These are phyloP conservation scores for Dryas octopetala DNA, from an alignment of 306 rosid species.

Conservation along the genomic window DNA sequence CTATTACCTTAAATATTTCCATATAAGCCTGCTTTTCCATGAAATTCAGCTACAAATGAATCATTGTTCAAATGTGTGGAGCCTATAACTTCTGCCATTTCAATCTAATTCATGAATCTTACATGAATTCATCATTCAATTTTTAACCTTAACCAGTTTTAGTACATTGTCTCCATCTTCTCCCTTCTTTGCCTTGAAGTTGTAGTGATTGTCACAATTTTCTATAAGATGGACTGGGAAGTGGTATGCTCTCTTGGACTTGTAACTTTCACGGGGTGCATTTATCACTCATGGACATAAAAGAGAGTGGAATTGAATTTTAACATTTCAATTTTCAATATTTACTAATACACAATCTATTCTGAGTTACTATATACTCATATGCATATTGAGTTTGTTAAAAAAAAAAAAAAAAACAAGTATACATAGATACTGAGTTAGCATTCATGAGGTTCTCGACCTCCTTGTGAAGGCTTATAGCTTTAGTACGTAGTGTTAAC, in stretches of 20 bases:
- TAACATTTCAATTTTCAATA: too few species aligned
- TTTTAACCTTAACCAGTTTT: conserved; percentile 32
- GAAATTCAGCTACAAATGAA: background rate
- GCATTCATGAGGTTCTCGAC: too few species aligned
- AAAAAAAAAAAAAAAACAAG: too few species aligned
- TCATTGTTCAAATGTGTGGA: background rate
- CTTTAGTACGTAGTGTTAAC: too few species aligned
- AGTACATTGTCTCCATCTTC: conserved; percentile 40
- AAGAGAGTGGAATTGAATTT: too few species aligned
- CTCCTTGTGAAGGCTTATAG: too few species aligned
- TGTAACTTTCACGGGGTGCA: background rate
- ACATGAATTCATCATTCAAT: background rate
- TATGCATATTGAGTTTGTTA: too few species aligned
- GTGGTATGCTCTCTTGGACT: conserved; percentile 35
- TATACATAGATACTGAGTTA: too few species aligned
- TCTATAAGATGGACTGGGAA: conserved; percentile 44
- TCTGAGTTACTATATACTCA: too few species aligned
- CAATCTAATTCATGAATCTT: background rate
- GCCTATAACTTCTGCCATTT: background rate
- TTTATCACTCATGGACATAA: too few species aligned
- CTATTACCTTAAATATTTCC: background rate
- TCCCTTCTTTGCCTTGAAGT: conserved; percentile 37
- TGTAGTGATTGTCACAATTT: conserved; percentile 25
- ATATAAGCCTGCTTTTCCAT: background rate
- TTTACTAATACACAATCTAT: too few species aligned